A percentile compares a stretch with the other conserved stretches of the same genome.
Conservation (phyloP, 352 stramenopile species). For the Globisporangium camurandrum region DNA sequence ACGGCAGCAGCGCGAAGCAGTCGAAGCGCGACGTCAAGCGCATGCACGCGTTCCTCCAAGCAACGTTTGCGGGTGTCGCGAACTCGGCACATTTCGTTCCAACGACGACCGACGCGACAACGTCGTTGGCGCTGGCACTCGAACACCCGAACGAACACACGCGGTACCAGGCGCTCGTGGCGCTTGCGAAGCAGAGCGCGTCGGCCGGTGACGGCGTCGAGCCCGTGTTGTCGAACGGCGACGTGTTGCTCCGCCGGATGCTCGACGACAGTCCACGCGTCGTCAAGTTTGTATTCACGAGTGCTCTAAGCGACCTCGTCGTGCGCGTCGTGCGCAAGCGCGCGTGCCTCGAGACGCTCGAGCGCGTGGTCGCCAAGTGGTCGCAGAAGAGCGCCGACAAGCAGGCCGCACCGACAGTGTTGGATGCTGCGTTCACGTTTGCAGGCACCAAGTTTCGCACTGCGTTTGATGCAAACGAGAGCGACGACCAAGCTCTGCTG, state of each 20-base stretch:
- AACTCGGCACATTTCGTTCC: conserved; percentile 78
- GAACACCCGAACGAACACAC: conserved; percentile 72
- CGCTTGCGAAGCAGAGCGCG: conserved; percentile 45
- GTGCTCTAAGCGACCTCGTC: conserved; percentile 45
- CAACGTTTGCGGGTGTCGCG: conserved; percentile 60
- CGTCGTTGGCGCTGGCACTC: conserved; percentile 64
- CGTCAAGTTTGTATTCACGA: conserved; percentile 45
- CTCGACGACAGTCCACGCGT: conserved; percentile 73
- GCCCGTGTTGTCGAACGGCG: conserved; percentile 38
- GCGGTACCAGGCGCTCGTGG: conserved; percentile 65
- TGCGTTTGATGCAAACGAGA: conserved; percentile 5
- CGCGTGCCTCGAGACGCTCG: conserved; percentile 40
- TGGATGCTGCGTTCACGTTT: conserved; percentile 45
- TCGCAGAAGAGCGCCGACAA: no score
- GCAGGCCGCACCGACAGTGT: conserved; percentile 12
- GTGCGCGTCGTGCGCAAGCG: conserved; percentile 44
- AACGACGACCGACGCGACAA: conserved; percentile 49
- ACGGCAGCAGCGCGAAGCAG: no score
- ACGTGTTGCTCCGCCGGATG: conserved; percentile 60
- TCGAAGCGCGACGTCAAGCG: conserved; percentile 47
- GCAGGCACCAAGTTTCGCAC: conserved; percentile 39
- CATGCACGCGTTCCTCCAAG: conserved; percentile 49
- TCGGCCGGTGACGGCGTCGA: conserved; percentile 6
- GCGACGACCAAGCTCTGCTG: conserved; percentile 51
- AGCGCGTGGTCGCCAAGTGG: conserved; percentile 51